Evolutionary conservation across 2,329 filamentous ascomycete genomes (phyloP).

Genomic region (Botrytis fragariae): DNA sequence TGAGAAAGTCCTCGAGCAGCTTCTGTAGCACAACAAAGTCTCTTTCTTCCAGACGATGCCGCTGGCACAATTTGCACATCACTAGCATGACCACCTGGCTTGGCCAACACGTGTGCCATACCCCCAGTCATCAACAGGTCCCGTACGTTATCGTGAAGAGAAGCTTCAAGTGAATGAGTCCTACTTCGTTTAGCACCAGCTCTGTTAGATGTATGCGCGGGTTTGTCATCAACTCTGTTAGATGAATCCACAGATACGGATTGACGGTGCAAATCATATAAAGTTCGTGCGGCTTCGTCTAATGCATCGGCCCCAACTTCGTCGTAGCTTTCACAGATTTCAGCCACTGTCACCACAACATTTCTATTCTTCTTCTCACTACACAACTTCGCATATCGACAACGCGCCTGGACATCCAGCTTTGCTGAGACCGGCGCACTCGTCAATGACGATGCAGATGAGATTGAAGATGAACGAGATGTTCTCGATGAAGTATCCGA

Average conservation of each 20-base stretch:
- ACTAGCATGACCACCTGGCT: constrained; percentile 41
- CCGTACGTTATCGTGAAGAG: constrained; percentile 66
- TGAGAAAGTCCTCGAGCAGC: constrained; percentile 49
- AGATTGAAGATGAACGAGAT: constrained; percentile 64
- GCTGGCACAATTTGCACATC: constrained; percentile 45
- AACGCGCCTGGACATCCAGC: constrained; percentile 62
- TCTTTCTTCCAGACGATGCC: constrained; percentile 53
- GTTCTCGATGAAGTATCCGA: constrained; percentile 56
- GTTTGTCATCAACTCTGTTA: constrained; percentile 48
- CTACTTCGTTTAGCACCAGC: constrained; percentile 58
- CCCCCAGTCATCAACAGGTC: constrained; percentile 48
- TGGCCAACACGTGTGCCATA: constrained; percentile 37
- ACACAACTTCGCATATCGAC: constrained; percentile 57
- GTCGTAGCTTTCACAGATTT: constrained; percentile 52
- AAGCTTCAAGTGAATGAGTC: constrained; percentile 55
- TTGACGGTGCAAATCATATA: constrained; percentile 61
- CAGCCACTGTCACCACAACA: constrained; percentile 55
- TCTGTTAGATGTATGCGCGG: constrained; percentile 41
- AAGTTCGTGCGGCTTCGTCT: constrained; percentile 53
- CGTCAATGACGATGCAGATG: constrained; percentile 58
- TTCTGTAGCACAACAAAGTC: constrained; percentile 64
- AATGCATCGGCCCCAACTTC: constrained; percentile 47
- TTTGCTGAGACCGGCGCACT: constrained; percentile 57
- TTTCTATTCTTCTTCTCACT: constrained; percentile 56
- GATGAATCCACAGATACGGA: constrained; percentile 43